Evolutionary conservation across 1,139 yeast genomes (phyloP).

Genomic region (Saccharomyces pastorianus): DNA sequence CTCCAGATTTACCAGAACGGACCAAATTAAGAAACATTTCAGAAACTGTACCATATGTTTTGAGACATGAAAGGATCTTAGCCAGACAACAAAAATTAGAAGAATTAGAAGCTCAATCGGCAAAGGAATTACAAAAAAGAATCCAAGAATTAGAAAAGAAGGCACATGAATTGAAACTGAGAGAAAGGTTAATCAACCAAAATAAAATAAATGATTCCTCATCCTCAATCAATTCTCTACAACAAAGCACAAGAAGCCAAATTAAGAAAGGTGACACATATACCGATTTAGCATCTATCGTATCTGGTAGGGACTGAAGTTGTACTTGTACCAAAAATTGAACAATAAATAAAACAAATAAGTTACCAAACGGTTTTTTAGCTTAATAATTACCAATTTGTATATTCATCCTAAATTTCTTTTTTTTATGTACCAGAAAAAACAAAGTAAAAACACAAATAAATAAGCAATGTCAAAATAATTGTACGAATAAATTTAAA

Average conservation of each 20-base stretch:
- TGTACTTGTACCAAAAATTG: not conserved
- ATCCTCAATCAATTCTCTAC: conserved; percentile 6
- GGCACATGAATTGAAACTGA: conserved; percentile 63
- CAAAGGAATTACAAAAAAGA: conserved; percentile 59
- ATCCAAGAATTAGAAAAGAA: conserved; percentile 71
- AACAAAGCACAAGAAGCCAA: conserved; percentile 12
- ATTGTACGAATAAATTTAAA: conserved; percentile 1
- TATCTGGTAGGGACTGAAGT: conserved; percentile 22
- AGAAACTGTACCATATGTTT: conserved; percentile 72
- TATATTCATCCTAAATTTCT: too few relatives aligned
- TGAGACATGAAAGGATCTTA: conserved; percentile 64
- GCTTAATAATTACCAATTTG: not conserved
- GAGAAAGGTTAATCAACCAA: conserved; percentile 44
- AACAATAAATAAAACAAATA: too few relatives aligned
- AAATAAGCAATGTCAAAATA: not conserved
- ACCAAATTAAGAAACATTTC: conserved; percentile 66
- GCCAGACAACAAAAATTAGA: conserved; percentile 72
- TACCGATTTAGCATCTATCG: conserved; percentile 46
- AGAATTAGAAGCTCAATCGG: conserved; percentile 70
- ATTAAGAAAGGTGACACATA: conserved; percentile 46
- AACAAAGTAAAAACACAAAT: not conserved
- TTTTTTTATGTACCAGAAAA: too few relatives aligned
- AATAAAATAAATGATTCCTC: conserved; percentile 12
- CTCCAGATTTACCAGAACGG: conserved; percentile 41
- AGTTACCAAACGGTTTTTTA: not conserved